Evolutionary conservation across 768 basidiomycete genomes (phyloP).

Genomic region (Strobilomyces confusus): DNA sequence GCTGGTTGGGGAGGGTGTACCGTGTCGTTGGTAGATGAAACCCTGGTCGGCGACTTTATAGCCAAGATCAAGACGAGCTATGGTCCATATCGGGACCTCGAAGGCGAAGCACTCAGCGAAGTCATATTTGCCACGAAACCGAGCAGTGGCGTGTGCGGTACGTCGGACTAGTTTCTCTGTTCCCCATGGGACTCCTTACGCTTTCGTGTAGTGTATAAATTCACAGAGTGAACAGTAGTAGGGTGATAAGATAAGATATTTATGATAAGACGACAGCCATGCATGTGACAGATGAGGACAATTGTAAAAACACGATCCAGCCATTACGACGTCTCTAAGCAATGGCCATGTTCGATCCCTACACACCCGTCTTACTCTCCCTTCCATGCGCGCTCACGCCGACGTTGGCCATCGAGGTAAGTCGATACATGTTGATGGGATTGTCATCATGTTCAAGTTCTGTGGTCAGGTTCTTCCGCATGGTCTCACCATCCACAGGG

Average conservation of each 20-base stretch:
- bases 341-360: neutral
- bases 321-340: neutral
- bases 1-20: conserved; percentile 94
- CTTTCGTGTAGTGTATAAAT: conserved; percentile 25
- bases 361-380: conserved; percentile 47
- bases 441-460: neutral
- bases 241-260: neutral
- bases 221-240: conserved; percentile 17
- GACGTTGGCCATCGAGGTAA: conserved; percentile 59
- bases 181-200: neutral
- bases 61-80: conserved; percentile 56
- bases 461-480: conserved; percentile 54
- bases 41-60: conserved; percentile 61
- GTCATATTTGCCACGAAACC: conserved; percentile 83
- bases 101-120: conserved; percentile 54
- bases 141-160: conserved; percentile 78
- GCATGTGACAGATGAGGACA: no score
- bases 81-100: conserved; percentile 56
- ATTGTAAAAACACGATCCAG: no score
- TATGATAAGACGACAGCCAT: neutral
- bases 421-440: conserved; percentile 9
- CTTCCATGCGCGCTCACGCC: conserved; percentile 51
- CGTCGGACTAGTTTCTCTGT: conserved; percentile 24
- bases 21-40: conserved; percentile 72
- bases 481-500: conserved; percentile 65